Evolutionary conservation across 306 rosid species (phyloP).

Genomic region (Potentilla sterilis): DNA sequence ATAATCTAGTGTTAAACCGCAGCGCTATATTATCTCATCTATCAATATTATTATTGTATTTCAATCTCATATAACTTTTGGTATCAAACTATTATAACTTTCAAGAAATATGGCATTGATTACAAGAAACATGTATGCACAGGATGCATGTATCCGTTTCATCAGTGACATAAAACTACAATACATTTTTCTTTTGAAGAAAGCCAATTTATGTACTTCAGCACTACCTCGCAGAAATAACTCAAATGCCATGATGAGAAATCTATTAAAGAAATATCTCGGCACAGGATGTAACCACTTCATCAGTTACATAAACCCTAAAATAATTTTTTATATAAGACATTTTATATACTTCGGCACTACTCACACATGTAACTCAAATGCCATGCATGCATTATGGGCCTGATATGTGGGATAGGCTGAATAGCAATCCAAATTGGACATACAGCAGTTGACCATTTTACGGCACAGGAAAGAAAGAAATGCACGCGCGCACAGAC

Average conservation of each 20-base stretch:
- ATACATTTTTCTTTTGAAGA: neutral
- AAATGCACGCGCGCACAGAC: neutral
- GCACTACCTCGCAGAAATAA: neutral
- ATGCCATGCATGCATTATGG: neutral
- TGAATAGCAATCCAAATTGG: neutral
- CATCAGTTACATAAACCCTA: neutral
- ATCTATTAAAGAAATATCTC: neutral
- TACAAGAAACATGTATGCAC: neutral
- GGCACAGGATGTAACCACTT: neutral
- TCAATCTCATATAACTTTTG: neutral
- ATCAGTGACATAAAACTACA: neutral
- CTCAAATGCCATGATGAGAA: neutral
- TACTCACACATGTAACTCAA: neutral
- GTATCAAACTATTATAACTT: neutral
- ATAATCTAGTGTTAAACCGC: neutral
- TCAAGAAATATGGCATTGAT: neutral
- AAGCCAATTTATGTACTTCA: neutral
- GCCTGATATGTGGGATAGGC: neutral
- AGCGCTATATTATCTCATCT: neutral
- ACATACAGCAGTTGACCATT: neutral
- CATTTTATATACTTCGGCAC: neutral
- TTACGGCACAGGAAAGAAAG: neutral
- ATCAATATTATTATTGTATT: neutral
- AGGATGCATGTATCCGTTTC: neutral
- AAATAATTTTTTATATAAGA: neutral